Evolutionary conservation across 805 yeast species (phyloP).

Genomic region (Pichia nakasei): DNA sequence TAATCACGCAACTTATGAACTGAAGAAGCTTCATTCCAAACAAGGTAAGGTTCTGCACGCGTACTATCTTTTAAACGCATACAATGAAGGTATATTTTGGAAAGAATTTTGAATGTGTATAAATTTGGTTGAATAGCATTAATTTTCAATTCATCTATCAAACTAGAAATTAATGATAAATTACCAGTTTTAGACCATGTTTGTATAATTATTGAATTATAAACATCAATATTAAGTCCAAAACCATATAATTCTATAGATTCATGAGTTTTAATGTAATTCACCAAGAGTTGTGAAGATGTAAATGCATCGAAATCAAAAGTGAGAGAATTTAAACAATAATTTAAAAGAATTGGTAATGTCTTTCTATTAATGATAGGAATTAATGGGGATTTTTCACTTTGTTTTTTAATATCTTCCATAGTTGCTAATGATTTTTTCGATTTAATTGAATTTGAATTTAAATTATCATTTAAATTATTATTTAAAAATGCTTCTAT

Average conservation of each 20-base stretch:
- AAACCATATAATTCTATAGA: slow-evolving; percentile 24
- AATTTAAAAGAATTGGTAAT: slow-evolving; percentile 21
- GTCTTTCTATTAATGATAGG: slow-evolving; percentile 20
- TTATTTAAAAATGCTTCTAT: slow-evolving; percentile 14
- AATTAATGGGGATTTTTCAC: slow-evolving; percentile 11
- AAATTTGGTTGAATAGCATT: slow-evolving; percentile 26
- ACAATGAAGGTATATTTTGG: slow-evolving; percentile 21
- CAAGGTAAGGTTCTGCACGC: slow-evolving; percentile 18
- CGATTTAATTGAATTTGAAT: not conserved
- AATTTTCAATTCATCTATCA: slow-evolving; percentile 22
- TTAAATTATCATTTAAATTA: not conserved
- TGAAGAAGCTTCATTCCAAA: slow-evolving; percentile 23
- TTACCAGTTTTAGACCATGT: slow-evolving; percentile 24
- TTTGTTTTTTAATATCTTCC: slow-evolving; percentile 6
- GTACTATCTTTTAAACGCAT: slow-evolving; percentile 19
- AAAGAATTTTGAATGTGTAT: slow-evolving; percentile 20
- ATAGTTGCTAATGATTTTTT: not conserved
- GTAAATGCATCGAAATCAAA: slow-evolving; percentile 24
- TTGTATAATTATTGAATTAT: slow-evolving; percentile 21
- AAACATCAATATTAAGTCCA: slow-evolving; percentile 24
- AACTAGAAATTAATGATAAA: slow-evolving; percentile 14
- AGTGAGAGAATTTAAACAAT: slow-evolving; percentile 23
- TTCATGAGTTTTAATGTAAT: slow-evolving; percentile 20
- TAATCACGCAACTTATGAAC: slow-evolving; percentile 20
- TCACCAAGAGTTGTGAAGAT: slow-evolving; percentile 16